Conservation (phyloP, 192 early-diverging fungal genomes). For the Coemansia sp. region DNA sequence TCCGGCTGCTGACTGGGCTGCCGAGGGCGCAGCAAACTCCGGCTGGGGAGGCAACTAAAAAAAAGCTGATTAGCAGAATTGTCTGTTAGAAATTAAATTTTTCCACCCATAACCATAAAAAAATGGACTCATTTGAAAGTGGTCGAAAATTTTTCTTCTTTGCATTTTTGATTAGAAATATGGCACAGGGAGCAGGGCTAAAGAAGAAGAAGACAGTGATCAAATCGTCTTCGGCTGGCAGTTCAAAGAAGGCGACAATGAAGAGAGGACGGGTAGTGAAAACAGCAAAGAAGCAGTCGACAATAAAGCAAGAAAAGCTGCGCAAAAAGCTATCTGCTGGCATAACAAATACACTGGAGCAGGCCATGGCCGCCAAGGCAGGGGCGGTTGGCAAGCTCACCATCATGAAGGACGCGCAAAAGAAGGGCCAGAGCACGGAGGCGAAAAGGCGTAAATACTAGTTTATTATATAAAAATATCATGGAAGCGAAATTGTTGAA, state of each 20-base stretch:
- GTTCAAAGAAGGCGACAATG: conserved; percentile 6
- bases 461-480: no score
- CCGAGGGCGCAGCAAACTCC: conserved; percentile 53
- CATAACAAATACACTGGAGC: conserved; percentile 43
- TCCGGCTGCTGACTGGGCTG: conserved; percentile 63
- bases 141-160: background rate
- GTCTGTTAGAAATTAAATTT: background rate
- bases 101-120: no score
- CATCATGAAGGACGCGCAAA: conserved; percentile 62
- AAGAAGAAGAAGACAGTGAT: conserved; percentile 29
- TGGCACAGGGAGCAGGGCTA: conserved; percentile 45
- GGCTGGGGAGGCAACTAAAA: conserved; percentile 16
- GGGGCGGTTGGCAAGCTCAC: conserved; percentile 67
- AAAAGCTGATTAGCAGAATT: background rate
- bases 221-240: background rate
- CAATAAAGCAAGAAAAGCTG: conserved; percentile 31
- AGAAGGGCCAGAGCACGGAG: conserved; percentile 53
- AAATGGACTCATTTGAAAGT: no score
- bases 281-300: conserved; percentile 31
- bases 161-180: background rate
- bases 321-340: conserved; percentile 43
- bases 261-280: conserved; percentile 43
- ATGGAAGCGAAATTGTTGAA: conserved; percentile 1
- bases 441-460: conserved; percentile 51
- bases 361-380: conserved; percentile 65